Conservation (phyloP, 768 basidiomycete species). For the Strobilomyces dryophilus region DNA sequence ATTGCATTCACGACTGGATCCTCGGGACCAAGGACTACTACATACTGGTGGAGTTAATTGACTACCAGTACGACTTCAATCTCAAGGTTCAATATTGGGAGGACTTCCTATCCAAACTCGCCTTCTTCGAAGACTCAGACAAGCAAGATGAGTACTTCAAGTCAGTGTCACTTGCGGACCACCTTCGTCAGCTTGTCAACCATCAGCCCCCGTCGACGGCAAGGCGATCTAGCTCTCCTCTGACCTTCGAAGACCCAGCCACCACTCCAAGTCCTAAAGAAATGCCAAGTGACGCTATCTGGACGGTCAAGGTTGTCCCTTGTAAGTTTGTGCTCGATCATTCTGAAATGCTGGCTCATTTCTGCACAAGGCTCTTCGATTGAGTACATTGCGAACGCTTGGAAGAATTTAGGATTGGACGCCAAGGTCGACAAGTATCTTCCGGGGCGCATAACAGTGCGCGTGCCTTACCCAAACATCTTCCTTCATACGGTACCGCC, state of each 20-base stretch:
- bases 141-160: background rate
- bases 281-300: background rate
- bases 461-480: background rate
- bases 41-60: background rate
- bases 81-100: background rate
- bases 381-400: background rate
- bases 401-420: background rate
- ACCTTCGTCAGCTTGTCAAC: background rate
- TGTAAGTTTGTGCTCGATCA: background rate
- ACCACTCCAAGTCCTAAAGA: background rate
- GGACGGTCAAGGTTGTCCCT: background rate
- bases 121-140: background rate
- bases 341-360: background rate
- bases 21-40: background rate
- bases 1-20: background rate
- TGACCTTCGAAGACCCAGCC: background rate
- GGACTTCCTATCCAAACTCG: background rate
- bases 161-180: background rate
- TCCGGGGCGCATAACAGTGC: background rate
- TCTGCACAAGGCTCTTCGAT: background rate
- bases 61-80: background rate
- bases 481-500: background rate
- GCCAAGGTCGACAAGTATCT: background rate
- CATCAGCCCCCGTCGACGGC: background rate
- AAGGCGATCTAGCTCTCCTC: background rate